phyloP scores from a whole-genome alignment of 2,329 filamentous ascomycete genomes.

The Aspergillus vadensis region DNA sequence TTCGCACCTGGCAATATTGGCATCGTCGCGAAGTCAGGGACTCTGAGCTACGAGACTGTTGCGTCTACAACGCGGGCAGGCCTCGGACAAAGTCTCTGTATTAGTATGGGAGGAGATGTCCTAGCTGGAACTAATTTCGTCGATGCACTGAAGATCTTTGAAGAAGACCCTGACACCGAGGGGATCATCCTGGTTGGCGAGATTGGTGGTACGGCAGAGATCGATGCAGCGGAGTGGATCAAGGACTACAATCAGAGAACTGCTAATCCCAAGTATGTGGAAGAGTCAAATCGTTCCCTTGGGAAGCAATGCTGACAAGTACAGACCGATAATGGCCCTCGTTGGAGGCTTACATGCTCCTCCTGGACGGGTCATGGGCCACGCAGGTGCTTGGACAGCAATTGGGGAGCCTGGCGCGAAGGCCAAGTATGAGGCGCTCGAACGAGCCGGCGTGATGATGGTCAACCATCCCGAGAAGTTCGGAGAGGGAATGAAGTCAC shows the following conservation, averaged over 20 bases:
- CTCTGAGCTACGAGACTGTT: slow-evolving; percentile 77
- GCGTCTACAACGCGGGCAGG: slow-evolving; percentile 73
- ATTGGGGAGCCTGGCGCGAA: slow-evolving; percentile 65
- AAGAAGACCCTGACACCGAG: slow-evolving; percentile 67
- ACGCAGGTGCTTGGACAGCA: slow-evolving; percentile 72
- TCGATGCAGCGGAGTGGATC: slow-evolving; percentile 75
- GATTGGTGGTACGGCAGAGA: slow-evolving; percentile 68
- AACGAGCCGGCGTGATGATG: slow-evolving; percentile 67
- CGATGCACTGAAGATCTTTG: slow-evolving; percentile 68
- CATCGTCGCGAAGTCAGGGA: slow-evolving; percentile 79
- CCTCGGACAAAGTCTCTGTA: slow-evolving; percentile 73
- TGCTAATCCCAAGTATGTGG: slow-evolving; percentile 63
- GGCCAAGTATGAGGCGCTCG: slow-evolving; percentile 68
- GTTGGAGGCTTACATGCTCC: slow-evolving; percentile 68
- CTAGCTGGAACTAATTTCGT: slow-evolving; percentile 73
- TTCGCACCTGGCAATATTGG: slow-evolving; percentile 70
- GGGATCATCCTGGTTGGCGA: slow-evolving; percentile 74
- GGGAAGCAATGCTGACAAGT: slow-evolving; percentile 18
- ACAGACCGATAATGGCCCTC: slow-evolving; percentile 70
- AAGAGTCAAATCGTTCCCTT: not conserved
- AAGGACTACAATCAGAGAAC: slow-evolving; percentile 62
- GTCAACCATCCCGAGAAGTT: slow-evolving; percentile 77
- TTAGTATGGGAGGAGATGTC: slow-evolving; percentile 76
- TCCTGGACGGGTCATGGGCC: slow-evolving; percentile 71
- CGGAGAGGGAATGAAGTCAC: slow-evolving; percentile 65